Evolutionary conservation across 2,329 filamentous ascomycete species (phyloP), one percentile per base, ranked within the genome.

Genomic region (Hypoxylon sp.): DNA sequence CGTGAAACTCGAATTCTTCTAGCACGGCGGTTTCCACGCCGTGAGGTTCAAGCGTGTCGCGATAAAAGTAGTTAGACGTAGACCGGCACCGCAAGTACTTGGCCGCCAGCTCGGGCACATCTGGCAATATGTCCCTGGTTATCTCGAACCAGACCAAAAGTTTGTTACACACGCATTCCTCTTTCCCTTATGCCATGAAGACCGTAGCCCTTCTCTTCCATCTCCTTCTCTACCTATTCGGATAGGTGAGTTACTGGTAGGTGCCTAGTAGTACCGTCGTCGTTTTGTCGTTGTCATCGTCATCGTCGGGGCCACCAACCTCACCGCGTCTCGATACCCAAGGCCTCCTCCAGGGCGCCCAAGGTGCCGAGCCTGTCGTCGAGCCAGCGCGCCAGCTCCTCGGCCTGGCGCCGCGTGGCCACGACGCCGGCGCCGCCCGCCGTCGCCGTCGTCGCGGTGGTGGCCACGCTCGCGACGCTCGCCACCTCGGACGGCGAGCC

Each of bases 351-450:
- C 0, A 84, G 82, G 23, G 86, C 78, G 11, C 74, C 74, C 58
- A 87, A 69, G 11, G 77, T 75, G 4, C 81, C 81, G 4, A 88
- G 75, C 73, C 82, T 82, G n/a, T 82, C 81, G 61, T 88, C 85
- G 62, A 88, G 70, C 79, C 82, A 85, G 51, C 77, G 74, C 20
- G 82, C 83, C 52, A 88, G 74, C 62, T 87, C 84, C 63, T 85
- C 82, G 3, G 84, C 82, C 54, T 85, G 82, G 54, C 80, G 77
- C 55, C 84, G 77, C 71, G 84, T 79, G 7, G 77, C 76, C 47
- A 82, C 77, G 17, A 84, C 79, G 18, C 77, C 80, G 2, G 77
- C 77, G 2, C 79, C 74, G 3, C 72, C 73, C 13, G 73, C 71
- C 43, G 73, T 77, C 7, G 69, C 64, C 17, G 72, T 63, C 38